phyloP scores from a whole-genome alignment of 345 rosid genomes.

The Eutrema heterophyllum region DNA sequence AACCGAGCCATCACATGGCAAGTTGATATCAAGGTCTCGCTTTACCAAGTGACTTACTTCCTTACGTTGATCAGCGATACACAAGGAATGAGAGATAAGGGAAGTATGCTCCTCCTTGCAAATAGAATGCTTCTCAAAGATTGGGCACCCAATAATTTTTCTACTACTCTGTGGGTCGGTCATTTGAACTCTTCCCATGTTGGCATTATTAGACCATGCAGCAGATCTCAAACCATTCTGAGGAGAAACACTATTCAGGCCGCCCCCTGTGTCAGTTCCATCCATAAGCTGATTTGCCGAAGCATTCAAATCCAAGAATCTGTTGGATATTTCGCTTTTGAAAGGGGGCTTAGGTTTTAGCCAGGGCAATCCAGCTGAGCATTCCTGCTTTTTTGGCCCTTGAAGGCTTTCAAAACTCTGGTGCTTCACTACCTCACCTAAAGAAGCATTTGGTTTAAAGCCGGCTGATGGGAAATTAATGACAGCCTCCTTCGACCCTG shows the following conservation, averaged over 20 bases:
- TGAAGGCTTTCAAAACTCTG: constrained; percentile 13
- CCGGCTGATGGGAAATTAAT: not conserved
- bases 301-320: constrained; percentile 31
- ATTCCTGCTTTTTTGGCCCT: constrained; percentile 40
- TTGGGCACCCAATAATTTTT: constrained; percentile 40
- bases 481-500: constrained; percentile 41
- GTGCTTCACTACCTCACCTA: constrained; percentile 27
- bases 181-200: constrained; percentile 32
- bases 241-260: not conserved
- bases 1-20: constrained; percentile 63
- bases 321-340: constrained; percentile 29
- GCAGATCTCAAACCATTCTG: constrained; percentile 35
- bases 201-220: constrained; percentile 28
- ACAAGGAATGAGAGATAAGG: constrained; percentile 5
- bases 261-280: not conserved
- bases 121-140: constrained; percentile 29
- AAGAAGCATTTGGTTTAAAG: constrained; percentile 16
- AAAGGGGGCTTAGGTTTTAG: constrained; percentile 29
- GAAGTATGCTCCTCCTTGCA: constrained; percentile 32
- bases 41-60: constrained; percentile 20
- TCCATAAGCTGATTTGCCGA: constrained; percentile 23
- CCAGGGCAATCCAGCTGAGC: constrained; percentile 44
- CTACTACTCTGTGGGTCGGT: constrained; percentile 34
- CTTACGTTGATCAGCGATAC: constrained; percentile 12
- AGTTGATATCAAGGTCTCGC: constrained; percentile 62